Conservation (phyloP, 768 basidiomycete species). For the Mycena vitilis region DNA sequence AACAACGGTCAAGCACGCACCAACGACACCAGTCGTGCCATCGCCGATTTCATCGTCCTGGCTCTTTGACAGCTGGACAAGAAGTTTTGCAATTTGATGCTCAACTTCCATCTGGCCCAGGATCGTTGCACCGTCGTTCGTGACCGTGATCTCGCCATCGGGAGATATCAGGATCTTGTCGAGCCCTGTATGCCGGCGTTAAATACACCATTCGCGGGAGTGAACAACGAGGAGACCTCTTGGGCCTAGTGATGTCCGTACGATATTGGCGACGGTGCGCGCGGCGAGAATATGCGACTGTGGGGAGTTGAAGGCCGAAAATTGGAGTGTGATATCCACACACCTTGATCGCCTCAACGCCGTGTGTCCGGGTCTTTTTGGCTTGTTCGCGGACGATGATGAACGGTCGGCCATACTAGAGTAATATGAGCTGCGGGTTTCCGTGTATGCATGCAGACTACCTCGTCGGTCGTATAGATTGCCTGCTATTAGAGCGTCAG, state of each 20-base stretch:
- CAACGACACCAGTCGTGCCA: slow-evolving; percentile 98
- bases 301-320: slow-evolving; percentile 30
- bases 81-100: slow-evolving; percentile 97
- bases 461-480: slow-evolving; percentile 90
- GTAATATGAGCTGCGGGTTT: slow-evolving; percentile 23
- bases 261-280: slow-evolving; percentile 91
- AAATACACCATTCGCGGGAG: slow-evolving; percentile 15
- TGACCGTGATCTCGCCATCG: slow-evolving; percentile 99
- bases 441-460: slow-evolving; percentile 40
- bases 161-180: slow-evolving; percentile 96
- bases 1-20: slow-evolving; percentile 60
- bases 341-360: slow-evolving; percentile 95
- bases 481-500: slow-evolving; percentile 66
- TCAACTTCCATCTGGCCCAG: slow-evolving; percentile 99
- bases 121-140: slow-evolving; percentile 99
- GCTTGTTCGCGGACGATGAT: slow-evolving; percentile 96
- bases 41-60: slow-evolving; percentile 99
- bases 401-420: slow-evolving; percentile 94
- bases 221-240: slow-evolving; percentile 69
- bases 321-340: slow-evolving; percentile 33
- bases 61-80: slow-evolving; percentile 96
- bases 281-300: slow-evolving; percentile 97
- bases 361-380: slow-evolving; percentile 92
- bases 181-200: slow-evolving; percentile 66
- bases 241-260: slow-evolving; percentile 95